Conservation (phyloP, 1,284 basidiomycete genomes). For the Neotropicomus parvogracilis region DNA sequence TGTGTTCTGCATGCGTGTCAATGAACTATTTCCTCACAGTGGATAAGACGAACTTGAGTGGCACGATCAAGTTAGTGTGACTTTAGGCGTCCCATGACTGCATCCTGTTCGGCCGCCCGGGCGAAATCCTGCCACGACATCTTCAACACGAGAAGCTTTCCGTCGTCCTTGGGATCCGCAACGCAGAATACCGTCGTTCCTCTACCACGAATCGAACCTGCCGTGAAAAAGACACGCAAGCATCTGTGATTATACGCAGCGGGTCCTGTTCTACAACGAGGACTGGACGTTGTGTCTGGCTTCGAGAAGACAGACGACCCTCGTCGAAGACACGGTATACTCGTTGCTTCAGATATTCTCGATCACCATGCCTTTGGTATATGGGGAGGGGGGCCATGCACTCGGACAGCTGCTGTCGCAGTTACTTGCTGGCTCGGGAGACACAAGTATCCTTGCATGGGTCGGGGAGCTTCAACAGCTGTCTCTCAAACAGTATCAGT, state of each 20-base stretch:
- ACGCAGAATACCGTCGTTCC: constrained; percentile 9
- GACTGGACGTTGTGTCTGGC: too few relatives aligned
- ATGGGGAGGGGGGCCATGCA: too few relatives aligned
- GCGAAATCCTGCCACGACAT: constrained; percentile 11
- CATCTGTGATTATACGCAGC: constrained; percentile 1
- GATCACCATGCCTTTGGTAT: too few relatives aligned
- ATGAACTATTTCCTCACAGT: neutral
- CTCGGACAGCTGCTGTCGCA: too few relatives aligned
- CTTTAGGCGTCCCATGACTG: neutral
- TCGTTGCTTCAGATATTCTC: too few relatives aligned
- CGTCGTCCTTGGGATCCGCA: neutral
- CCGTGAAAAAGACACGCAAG: constrained; percentile 7
- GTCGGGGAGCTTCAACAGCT: too few relatives aligned
- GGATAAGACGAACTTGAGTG: neutral
- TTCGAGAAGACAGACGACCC: too few relatives aligned
- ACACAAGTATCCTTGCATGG: too few relatives aligned
- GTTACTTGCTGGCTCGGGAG: too few relatives aligned
- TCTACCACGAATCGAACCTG: constrained; percentile 13
- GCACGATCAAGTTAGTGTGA: constrained; percentile 2
- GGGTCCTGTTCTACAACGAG: too few relatives aligned
- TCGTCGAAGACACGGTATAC: too few relatives aligned
- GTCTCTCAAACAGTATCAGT: too few relatives aligned
- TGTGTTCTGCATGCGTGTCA: neutral
- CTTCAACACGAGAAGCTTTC: neutral
- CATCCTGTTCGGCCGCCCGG: neutral